A percentile compares a stretch with the other conserved stretches of the same genome.
Conservation (phyloP, 306 rosid genomes). For the Benincasa hispida region DNA sequence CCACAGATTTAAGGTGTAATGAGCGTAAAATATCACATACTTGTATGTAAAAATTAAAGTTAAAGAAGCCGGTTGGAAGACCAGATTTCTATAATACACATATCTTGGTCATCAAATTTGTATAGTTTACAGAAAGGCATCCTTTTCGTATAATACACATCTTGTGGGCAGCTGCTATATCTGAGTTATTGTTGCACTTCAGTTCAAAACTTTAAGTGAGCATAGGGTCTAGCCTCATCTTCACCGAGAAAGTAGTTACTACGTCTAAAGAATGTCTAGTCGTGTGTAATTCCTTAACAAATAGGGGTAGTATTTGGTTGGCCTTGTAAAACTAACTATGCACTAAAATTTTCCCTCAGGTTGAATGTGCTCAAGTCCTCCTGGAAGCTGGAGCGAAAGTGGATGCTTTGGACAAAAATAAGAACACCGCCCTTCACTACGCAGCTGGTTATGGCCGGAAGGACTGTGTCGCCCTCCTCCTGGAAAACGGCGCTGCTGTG, state of each 20-base stretch:
- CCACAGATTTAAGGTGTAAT: not conserved
- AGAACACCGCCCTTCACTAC: constrained; percentile 95
- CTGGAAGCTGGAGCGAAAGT: constrained; percentile 94
- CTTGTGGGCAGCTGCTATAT: not conserved
- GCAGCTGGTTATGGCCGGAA: constrained; percentile 99
- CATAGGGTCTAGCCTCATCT: not conserved
- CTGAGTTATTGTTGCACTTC: not conserved
- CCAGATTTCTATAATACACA: not conserved
- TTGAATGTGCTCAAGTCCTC: constrained; percentile 86
- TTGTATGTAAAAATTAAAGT: not conserved
- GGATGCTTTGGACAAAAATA: constrained; percentile 89
- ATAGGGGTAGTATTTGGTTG: not conserved
- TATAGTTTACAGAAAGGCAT: too few relatives aligned
- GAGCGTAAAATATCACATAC: not conserved
- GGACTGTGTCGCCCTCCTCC: constrained; percentile 90
- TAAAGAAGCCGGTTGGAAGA: not conserved
- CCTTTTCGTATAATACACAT: too few relatives aligned
- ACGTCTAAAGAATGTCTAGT: not conserved
- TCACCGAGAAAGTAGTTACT: not conserved
- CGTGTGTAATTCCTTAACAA: not conserved
- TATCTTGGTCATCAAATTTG: too few relatives aligned
- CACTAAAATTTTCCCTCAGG: constrained; percentile 32
- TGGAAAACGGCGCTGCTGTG: constrained; percentile 95
- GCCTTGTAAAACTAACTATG: not conserved
- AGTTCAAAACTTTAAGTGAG: not conserved